Evolutionary conservation across 371 early-diverging fungal species (phyloP), one percentile per base, ranked within the genome.

Genomic region (Catenaria anguillulae): DNA sequence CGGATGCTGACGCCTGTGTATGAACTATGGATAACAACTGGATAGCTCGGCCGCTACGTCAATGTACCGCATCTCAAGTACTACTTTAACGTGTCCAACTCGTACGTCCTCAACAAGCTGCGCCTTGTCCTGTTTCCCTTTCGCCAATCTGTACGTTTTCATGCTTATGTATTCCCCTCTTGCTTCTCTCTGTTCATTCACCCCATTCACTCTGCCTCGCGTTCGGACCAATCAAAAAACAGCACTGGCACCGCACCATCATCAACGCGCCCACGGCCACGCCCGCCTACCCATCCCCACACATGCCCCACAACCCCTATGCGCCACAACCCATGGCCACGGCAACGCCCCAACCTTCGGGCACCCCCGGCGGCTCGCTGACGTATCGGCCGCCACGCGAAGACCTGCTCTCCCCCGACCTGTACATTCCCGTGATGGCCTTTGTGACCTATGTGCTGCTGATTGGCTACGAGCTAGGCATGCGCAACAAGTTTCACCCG

Each of bases 351-450:
- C 23, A 23, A 23, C 46, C 4, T 23, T 46, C 46, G 21, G 21
- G 21, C 21, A 21, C 46, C 46, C 24, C 48, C n/a, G 26, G 26
- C 6, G 4, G 26, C 78, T 85, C 72, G 85, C 87, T 52, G 93
- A 91, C 21, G n/a, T 93, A 80, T 68, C 78, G 82, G 65, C 80
- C 91, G 48, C 92, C 94, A 15, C 76, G 93, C 60, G 89, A 90
- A 62, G 93, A 97, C 69, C 71, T 90, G 45, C 92, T 93, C 67
- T 87, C 96, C 0, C 97, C 98, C 10, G 99, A 99, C 72, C 75
- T 99, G 65, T 99, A 99, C 74, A 94, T 99, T 54, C 99, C 98
- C 37, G 73, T 82, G 82, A 96, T 97, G 96, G 85, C 89, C 4
- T 78, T 96, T 60, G 90, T 95, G 31, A 92, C 97, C 6, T 96